phyloP scores from a whole-genome alignment of 2,329 filamentous ascomycete genomes.

The Arachnopeziza araneosa region DNA sequence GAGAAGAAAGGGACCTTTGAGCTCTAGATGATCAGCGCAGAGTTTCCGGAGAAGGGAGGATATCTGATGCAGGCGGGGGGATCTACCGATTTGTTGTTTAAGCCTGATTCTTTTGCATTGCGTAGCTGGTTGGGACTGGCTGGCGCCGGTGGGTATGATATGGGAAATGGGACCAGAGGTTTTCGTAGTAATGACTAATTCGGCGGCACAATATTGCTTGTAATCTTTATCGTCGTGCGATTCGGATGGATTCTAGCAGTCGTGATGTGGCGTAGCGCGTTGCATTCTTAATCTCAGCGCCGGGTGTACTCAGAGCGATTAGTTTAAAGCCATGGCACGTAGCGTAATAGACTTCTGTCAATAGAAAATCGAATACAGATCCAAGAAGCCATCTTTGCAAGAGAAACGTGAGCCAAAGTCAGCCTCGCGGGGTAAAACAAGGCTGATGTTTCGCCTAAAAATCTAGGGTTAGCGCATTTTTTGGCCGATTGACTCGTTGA shows the following conservation, averaged over 20 bases:
- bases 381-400: not conserved
- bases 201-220: not conserved
- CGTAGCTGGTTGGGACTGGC: not conserved
- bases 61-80: not conserved
- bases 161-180: not conserved
- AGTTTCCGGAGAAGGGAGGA: not conserved
- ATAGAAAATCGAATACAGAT: not conserved
- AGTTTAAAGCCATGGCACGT: too few species aligned
- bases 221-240: too few species aligned
- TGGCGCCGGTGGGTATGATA: not conserved
- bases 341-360: too few species aligned
- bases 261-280: too few species aligned
- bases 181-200: not conserved
- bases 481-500: slow-evolving; percentile 9
- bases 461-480: slow-evolving; percentile 12
- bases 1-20: slow-evolving; percentile 33
- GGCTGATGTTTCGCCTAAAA: slow-evolving; percentile 13
- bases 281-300: too few species aligned
- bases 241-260: too few species aligned
- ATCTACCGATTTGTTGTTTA: not conserved
- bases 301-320: too few species aligned
- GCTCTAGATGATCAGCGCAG: not conserved
- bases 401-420: not conserved
- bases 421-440: slow-evolving; percentile 13
- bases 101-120: not conserved